Conservation (phyloP, 805 yeast species). For the Saccharomycopsis schoenii region DNA sequence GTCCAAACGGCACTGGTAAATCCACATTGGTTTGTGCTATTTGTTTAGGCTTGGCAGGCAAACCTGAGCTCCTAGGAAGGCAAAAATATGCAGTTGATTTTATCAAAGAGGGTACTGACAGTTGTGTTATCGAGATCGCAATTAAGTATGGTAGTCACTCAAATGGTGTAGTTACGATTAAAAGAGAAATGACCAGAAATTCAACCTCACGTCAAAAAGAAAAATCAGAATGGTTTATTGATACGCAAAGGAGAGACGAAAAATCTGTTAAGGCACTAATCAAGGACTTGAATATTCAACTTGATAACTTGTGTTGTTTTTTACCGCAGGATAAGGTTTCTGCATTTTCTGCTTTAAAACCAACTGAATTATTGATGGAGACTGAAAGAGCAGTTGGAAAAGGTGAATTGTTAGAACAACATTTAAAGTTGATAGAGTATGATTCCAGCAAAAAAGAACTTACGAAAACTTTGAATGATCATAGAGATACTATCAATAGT, state of each 20-base stretch:
- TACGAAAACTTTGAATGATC: conserved; percentile 30
- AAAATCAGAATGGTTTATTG: conserved; percentile 44
- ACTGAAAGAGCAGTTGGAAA: conserved; percentile 74
- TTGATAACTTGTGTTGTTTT: conserved; percentile 88
- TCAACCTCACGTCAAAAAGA: conserved; percentile 23
- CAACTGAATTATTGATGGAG: conserved; percentile 63
- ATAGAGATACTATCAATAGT: conserved; percentile 24
- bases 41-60: conserved; percentile 81
- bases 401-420: conserved; percentile 45
- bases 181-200: conserved; percentile 35
- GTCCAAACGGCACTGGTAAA: conserved; percentile 96
- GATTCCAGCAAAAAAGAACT: conserved; percentile 35
- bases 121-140: conserved; percentile 40
- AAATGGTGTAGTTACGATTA: conserved; percentile 30
- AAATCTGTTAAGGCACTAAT: conserved; percentile 36
- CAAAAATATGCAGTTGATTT: conserved; percentile 51
- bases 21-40: conserved; percentile 89
- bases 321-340: conserved; percentile 94
- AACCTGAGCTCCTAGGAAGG: conserved; percentile 62
- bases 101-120: conserved; percentile 55
- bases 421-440: conserved; percentile 43
- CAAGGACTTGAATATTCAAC: conserved; percentile 56
- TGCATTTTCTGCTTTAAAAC: conserved; percentile 73
- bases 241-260: conserved; percentile 35
- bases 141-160: conserved; percentile 31